Evolutionary conservation across 441 rosid genomes (phyloP).

Genomic region (Capsella rubella): DNA sequence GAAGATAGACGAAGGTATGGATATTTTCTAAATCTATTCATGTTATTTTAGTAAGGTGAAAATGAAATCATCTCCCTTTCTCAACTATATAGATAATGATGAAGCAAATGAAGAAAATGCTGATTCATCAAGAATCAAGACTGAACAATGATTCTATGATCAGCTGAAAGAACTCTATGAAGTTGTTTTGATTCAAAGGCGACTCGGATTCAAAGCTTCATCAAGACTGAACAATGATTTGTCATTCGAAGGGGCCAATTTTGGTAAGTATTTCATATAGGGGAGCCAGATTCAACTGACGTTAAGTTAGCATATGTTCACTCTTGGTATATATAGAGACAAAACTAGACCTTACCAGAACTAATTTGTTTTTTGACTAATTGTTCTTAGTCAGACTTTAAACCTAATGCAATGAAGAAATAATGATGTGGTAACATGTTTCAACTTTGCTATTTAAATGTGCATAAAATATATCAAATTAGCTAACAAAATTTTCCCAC

Average conservation of each 20-base stretch:
- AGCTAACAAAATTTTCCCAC: constrained; percentile 1
- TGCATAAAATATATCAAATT: constrained; percentile 7
- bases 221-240: constrained; percentile 47
- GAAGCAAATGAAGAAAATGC: constrained; percentile 51
- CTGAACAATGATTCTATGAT: constrained; percentile 57
- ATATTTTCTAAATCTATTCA: background rate
- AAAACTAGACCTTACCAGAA: constrained; percentile 19
- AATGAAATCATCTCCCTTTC: background rate
- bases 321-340: constrained; percentile 25
- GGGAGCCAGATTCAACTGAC: background rate
- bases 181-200: constrained; percentile 51
- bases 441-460: constrained; percentile 8
- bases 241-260: constrained; percentile 44
- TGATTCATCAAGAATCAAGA: constrained; percentile 52
- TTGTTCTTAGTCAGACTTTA: background rate
- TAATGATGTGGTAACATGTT: background rate
- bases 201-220: constrained; percentile 47
- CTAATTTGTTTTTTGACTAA: constrained; percentile 9
- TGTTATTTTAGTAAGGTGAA: background rate
- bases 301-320: constrained; percentile 25
- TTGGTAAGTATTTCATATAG: constrained; percentile 35
- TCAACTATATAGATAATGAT: constrained; percentile 45
- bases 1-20: constrained; percentile 52
- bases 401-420: constrained; percentile 15
- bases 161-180: constrained; percentile 59